Conservation (phyloP, 129 eudicot genomes). For the Glebionis coronaria region DNA sequence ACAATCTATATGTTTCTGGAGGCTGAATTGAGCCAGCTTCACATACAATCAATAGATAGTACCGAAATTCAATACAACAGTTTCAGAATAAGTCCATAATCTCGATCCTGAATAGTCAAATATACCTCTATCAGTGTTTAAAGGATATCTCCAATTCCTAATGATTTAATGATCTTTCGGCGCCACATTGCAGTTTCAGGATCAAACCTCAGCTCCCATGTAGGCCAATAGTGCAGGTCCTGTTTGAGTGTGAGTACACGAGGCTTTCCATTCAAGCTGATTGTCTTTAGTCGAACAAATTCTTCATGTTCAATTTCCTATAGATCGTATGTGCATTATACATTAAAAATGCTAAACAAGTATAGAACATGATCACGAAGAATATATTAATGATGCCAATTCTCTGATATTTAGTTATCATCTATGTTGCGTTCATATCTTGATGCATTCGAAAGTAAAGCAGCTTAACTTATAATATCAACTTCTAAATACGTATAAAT, state of each 20-base stretch:
- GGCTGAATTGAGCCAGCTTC: slow-evolving; percentile 16
- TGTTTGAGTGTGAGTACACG: slow-evolving; percentile 87
- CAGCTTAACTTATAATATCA: neutral
- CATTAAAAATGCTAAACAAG: neutral
- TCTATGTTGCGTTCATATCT: neutral
- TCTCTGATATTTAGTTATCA: neutral
- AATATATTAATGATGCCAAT: neutral
- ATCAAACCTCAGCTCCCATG: slow-evolving; percentile 87
- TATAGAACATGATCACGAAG: neutral
- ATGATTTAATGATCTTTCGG: slow-evolving; percentile 57
- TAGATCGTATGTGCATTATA: neutral
- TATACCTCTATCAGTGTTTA: slow-evolving; percentile 1
- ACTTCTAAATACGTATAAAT: neutral
- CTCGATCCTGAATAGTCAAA: slow-evolving; percentile 1
- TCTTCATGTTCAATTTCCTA: slow-evolving; percentile 73
- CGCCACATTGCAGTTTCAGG: slow-evolving; percentile 74
- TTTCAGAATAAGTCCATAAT: slow-evolving; percentile 15
- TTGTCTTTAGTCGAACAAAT: slow-evolving; percentile 75
- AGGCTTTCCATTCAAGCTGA: slow-evolving; percentile 84
- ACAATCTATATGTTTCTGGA: slow-evolving; percentile 3
- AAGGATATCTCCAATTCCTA: slow-evolving; percentile 22
- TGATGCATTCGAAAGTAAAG: neutral
- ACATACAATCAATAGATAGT: slow-evolving; percentile 13
- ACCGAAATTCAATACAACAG: slow-evolving; percentile 8
- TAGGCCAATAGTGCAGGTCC: slow-evolving; percentile 96